phyloP scores from a whole-genome alignment of 208 protist species.

The Vickermania ingenoplastis region DNA sequence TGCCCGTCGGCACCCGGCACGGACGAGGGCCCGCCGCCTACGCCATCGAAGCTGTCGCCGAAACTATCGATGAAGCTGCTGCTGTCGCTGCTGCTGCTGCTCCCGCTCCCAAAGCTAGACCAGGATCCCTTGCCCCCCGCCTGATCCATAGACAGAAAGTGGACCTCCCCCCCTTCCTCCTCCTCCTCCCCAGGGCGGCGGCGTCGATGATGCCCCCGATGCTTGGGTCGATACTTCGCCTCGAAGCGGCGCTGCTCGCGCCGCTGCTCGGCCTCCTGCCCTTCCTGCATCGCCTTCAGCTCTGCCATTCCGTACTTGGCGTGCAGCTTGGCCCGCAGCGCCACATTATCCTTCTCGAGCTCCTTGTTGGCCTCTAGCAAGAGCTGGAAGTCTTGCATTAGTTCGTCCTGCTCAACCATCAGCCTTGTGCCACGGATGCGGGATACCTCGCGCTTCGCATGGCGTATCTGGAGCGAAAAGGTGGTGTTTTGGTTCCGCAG shows the following conservation, averaged over 20 bases:
- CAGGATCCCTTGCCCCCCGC: background rate
- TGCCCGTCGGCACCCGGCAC: background rate
- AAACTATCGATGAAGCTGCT: background rate
- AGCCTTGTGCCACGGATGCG: slow-evolving; percentile 11
- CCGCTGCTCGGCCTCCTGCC: background rate
- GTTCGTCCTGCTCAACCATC: slow-evolving; percentile 6
- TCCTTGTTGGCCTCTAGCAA: slow-evolving; percentile 67
- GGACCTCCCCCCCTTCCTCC: background rate
- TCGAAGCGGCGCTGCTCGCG: background rate
- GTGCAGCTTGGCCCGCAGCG: slow-evolving; percentile 27
- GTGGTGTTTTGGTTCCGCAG: slow-evolving; percentile 31
- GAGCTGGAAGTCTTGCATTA: slow-evolving; percentile 38
- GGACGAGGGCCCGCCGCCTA: no score
- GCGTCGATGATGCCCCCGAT: background rate
- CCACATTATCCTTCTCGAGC: slow-evolving; percentile 52
- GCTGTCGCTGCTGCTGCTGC: background rate
- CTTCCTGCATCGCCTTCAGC: background rate
- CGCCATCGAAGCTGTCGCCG: background rate
- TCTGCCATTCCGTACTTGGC: slow-evolving; percentile 7
- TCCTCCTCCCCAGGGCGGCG: background rate
- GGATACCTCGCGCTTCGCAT: slow-evolving; percentile 31
- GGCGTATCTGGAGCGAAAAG: slow-evolving; percentile 32
- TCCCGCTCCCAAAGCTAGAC: background rate
- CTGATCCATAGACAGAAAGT: background rate
- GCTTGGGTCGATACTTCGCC: background rate